A percentile compares a stretch with the other conserved stretches of the same genome.
Conservation (phyloP, 306 rosid genomes). For the Medicago lupulina region DNA sequence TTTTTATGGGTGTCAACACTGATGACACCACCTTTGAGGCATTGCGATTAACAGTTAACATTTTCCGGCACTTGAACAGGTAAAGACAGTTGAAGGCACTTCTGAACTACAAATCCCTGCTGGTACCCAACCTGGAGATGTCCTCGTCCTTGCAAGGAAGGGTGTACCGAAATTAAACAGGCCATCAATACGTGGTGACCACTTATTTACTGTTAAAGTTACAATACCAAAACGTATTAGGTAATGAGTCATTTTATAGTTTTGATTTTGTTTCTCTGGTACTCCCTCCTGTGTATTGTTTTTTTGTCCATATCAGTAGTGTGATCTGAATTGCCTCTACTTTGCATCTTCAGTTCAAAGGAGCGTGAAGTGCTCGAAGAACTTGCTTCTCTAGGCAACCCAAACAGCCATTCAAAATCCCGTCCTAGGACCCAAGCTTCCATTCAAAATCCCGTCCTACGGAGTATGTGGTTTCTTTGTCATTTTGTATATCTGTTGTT, state of each 20-base stretch:
- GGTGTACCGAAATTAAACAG: conserved; percentile 92
- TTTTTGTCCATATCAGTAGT: conserved; percentile 20
- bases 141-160: conserved; percentile 81
- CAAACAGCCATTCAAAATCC: conserved; percentile 60
- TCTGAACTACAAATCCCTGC: conserved; percentile 82
- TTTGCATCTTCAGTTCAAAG: conserved; percentile 56
- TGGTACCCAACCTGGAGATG: conserved; percentile 94
- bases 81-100: conserved; percentile 85
- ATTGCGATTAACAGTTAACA: conserved; percentile 37
- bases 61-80: conserved; percentile 57
- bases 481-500: conserved; percentile 29
- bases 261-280: conserved; percentile 24
- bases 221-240: conserved; percentile 87
- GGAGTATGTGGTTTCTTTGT: conserved; percentile 55
- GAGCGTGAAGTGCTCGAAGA: conserved; percentile 93
- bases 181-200: conserved; percentile 94
- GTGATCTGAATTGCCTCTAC: conserved; percentile 38
- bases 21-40: conserved; percentile 8
- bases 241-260: conserved; percentile 51
- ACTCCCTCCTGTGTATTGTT: conserved; percentile 7
- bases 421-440: conserved; percentile 64
- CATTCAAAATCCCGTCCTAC: conserved; percentile 60
- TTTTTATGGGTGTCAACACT: conserved; percentile 8
- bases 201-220: conserved; percentile 85
- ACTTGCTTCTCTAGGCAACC: conserved; percentile 66